A percentile compares a stretch with the other conserved stretches of the same genome.
These are phyloP conservation scores for Claviceps paspali DNA, from an alignment of 2,329 filamentous ascomycete species.

Conservation along the genomic window DNA sequence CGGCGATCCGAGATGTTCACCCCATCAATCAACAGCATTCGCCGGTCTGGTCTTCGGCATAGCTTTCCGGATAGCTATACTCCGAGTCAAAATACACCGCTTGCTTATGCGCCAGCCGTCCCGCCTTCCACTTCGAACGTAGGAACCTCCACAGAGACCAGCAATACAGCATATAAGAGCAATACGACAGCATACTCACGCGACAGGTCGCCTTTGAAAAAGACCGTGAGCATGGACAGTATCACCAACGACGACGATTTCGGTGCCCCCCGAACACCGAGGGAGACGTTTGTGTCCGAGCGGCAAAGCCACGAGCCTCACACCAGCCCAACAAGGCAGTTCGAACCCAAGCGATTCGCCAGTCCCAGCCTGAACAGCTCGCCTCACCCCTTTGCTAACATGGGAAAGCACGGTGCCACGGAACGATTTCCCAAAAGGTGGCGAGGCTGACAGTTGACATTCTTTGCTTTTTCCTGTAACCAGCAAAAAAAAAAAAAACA, in stretches of 20 bases:
- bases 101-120: conserved; percentile 10
- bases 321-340: conserved; percentile 26
- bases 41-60: conserved; percentile 15
- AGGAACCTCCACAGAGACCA: conserved; percentile 12
- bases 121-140: conserved; percentile 10
- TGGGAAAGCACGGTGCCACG: conserved; percentile 19
- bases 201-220: conserved; percentile 69
- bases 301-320: conserved; percentile 26
- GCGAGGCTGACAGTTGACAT: not conserved
- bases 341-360: conserved; percentile 15
- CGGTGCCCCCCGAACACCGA: conserved; percentile 39
- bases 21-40: conserved; percentile 14
- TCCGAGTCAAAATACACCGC: not conserved
- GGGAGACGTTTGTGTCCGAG: conserved; percentile 45
- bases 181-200: conserved; percentile 70
- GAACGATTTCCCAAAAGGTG: conserved; percentile 25
- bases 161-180: conserved; percentile 39
- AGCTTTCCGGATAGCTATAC: conserved; percentile 20
- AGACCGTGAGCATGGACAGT: conserved; percentile 50
- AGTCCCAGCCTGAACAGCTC: conserved; percentile 11
- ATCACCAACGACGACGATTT: conserved; percentile 29
- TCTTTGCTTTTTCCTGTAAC: not conserved
- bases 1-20: conserved; percentile 19
- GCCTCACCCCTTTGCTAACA: conserved; percentile 24
- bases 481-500: not conserved